These are phyloP conservation scores for Globisporangium acanthophoron DNA, from an alignment of 352 stramenopile species.

Conservation along the genomic window DNA sequence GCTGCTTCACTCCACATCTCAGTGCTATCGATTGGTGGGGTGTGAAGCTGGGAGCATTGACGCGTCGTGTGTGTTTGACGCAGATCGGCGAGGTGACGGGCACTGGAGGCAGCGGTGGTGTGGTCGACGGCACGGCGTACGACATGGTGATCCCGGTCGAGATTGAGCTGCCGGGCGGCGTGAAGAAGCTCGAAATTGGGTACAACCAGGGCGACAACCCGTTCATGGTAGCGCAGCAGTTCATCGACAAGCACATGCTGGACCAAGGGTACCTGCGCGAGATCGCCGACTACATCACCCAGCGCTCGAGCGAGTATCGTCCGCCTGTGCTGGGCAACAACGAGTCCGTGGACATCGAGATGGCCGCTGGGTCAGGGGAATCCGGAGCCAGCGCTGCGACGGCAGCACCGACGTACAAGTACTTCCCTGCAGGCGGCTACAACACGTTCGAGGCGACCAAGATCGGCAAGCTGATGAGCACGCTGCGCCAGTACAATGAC, in stretches of 20 bases:
- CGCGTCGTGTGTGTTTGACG: not conserved
- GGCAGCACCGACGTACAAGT: constrained; percentile 35
- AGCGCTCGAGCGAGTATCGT: constrained; percentile 80
- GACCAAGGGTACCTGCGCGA: constrained; percentile 90
- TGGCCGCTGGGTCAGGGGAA: not conserved
- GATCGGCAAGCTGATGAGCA: constrained; percentile 89
- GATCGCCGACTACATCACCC: constrained; percentile 96
- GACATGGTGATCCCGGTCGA: constrained; percentile 97
- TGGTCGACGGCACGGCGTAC: constrained; percentile 91
- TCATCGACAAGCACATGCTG: constrained; percentile 96
- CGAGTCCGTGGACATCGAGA: constrained; percentile 14
- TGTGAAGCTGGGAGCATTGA: not conserved
- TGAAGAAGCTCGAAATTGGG: constrained; percentile 94
- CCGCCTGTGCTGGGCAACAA: constrained; percentile 58
- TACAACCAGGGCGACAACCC: constrained; percentile 98
- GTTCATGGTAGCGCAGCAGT: constrained; percentile 93
- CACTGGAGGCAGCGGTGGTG: constrained; percentile 63
- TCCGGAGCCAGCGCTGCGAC: constrained; percentile 3
- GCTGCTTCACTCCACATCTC: constrained; percentile 9
- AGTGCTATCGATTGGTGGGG: too few relatives aligned
- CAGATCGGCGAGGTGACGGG: constrained; percentile 86
- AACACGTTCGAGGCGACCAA: constrained; percentile 92
- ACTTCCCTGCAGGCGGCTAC: constrained; percentile 75
- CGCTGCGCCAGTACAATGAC: constrained; percentile 88
- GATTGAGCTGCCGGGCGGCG: constrained; percentile 89